Base-by-base conservation (phyloP, 2,329 filamentous ascomycete species). In the Aspergillus carbonarius region DNA sequence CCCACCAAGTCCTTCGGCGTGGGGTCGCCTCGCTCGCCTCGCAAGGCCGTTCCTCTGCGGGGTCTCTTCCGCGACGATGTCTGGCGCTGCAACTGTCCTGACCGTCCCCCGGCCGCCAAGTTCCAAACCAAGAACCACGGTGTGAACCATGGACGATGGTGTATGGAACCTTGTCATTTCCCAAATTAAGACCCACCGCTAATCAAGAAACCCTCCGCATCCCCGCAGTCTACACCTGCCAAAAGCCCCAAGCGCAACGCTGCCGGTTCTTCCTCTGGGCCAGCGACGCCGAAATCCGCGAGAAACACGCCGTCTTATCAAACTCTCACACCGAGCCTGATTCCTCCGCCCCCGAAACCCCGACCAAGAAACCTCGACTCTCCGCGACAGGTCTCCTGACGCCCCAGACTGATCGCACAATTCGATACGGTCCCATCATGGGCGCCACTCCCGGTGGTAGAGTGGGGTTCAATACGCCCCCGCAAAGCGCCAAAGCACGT, bases 251-350 rank as follows among this genome's bases (percentile, higher is more conserved):
- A 54, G 66, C 73, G 2, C 73, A 79, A 47, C 74, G 78, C 40
- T 88, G 85, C 67, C 76, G 74, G 5, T 87, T 88, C 75, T 88
- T 87, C 58, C 76, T 88, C 0, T 88, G 85, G 85, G 78, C 82
- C 13, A 79, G 82, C 55, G 83, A 86, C 55, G 85, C 85, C 13
- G 78, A 82, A 62, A 62, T 74, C n/a, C 76, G 85, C 18, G 82
- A 84, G 68, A 78, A 80, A 59, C 72, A 71, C 10, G 78, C 78
- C 20, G 71, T 85, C 5, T 67, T 83, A 60, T 78, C 73, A 60
- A 83, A 83, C 62, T 79, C 80, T 23, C 72, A 75, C 54, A 79
- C 77, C 2, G 83, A 85, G 64, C 71, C 76, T 3, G 17, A 44
- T 20, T 18, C 57, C 23, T 30, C 58, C 1, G 53, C 63, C 9